Conservation (phyloP, 768 basidiomycete species). For the Suillus americanus region DNA sequence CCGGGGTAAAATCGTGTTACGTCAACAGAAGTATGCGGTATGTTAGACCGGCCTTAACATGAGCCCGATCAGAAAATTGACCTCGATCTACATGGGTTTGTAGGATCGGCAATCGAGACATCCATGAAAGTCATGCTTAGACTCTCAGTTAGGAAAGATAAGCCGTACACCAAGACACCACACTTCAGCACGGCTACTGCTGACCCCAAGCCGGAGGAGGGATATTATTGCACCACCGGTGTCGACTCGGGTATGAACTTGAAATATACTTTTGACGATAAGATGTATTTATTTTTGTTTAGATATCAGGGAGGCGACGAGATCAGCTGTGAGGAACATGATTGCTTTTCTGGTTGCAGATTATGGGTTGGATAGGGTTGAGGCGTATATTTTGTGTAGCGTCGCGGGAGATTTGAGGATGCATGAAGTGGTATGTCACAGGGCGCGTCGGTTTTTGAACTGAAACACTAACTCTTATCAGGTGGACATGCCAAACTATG, state of each 20-base stretch:
- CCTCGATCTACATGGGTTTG: neutral
- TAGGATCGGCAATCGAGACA: conserved; percentile 65
- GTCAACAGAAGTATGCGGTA: conserved; percentile 57
- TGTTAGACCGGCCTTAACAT: conserved; percentile 15
- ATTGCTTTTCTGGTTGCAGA: conserved; percentile 48
- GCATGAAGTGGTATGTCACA: conserved; percentile 52
- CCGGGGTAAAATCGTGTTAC: neutral
- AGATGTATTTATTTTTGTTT: neutral
- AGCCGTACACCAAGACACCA: conserved; percentile 56
- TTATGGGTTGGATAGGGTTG: conserved; percentile 42
- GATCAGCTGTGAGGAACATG: conserved; percentile 58
- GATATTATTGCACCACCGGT: conserved; percentile 60
- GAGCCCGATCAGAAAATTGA: neutral
- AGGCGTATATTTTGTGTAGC: conserved; percentile 63
- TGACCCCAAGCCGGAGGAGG: conserved; percentile 25
- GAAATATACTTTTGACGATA: neutral
- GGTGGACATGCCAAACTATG: conserved; percentile 69
- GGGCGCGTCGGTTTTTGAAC: neutral
- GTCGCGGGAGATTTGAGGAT: conserved; percentile 57
- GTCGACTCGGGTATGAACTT: conserved; percentile 41
- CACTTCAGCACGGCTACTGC: conserved; percentile 44
- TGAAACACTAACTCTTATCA: conserved; percentile 16
- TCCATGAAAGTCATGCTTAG: conserved; percentile 56
- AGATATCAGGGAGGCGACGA: conserved; percentile 55
- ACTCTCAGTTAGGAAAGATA: conserved; percentile 56